phyloP scores from a whole-genome alignment of 192 early-diverging fungal genomes.

The Glomus cerebriforme region DNA sequence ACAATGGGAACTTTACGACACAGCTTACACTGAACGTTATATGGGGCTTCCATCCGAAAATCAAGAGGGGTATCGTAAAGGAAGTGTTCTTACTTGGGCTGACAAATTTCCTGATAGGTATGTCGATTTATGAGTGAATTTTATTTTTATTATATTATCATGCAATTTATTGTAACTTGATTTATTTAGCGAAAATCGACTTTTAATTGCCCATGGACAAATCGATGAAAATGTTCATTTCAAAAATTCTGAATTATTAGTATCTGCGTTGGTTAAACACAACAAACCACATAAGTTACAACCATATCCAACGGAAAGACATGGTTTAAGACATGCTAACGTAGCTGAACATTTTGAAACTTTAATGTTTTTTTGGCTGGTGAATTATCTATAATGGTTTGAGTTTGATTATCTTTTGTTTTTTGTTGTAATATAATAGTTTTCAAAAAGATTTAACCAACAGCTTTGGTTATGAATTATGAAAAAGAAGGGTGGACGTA shows the following conservation, averaged over 20 bases:
- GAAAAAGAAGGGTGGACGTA: no score
- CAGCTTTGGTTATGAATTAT: no score
- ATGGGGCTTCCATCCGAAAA: conserved; percentile 58
- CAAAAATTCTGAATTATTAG: conserved; percentile 59
- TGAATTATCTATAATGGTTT: conserved; percentile 51
- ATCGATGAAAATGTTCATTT: conserved; percentile 83
- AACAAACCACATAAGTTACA: conserved; percentile 66
- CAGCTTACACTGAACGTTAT: conserved; percentile 75
- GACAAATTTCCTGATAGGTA: conserved; percentile 62
- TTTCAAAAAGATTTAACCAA: no score
- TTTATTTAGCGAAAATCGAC: conserved; percentile 50
- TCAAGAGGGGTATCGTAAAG: conserved; percentile 48
- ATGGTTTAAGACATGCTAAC: conserved; percentile 64
- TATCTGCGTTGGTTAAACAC: conserved; percentile 50
- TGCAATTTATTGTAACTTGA: conserved; percentile 3
- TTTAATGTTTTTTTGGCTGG: conserved; percentile 62
- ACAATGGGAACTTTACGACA: conserved; percentile 73
- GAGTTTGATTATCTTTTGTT: no score
- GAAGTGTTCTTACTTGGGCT: conserved; percentile 54
- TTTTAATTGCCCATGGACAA: conserved; percentile 71
- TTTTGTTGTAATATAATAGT: no score
- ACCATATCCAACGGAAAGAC: conserved; percentile 74
- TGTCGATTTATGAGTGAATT: neutral
- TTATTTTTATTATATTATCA: neutral
- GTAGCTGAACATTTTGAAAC: conserved; percentile 82